Percentiles rank a stretch among this genome's conserved stretches.
These are phyloP conservation scores for Endocalyx cinctus DNA, from an alignment of 2,329 filamentous ascomycete genomes.

Conservation along the genomic window DNA sequence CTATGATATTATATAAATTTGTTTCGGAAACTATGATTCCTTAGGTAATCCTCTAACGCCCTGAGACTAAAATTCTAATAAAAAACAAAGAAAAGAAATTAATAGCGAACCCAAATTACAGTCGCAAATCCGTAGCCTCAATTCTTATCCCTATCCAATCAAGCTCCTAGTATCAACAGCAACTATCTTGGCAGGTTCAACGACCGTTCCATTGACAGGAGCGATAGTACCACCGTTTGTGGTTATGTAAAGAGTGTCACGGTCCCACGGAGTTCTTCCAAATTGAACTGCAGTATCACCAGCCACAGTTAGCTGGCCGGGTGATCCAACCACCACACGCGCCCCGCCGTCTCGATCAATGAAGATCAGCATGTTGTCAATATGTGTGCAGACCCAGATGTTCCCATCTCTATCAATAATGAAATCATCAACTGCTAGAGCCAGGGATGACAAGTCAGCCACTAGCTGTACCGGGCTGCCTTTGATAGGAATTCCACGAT, in stretches of 20 bases:
- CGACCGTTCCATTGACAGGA: slow-evolving; percentile 14
- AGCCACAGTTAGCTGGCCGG: slow-evolving; percentile 6
- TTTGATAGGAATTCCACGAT: slow-evolving; percentile 2
- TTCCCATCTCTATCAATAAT: slow-evolving; percentile 7
- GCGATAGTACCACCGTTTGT: slow-evolving; percentile 7
- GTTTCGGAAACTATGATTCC: too few relatives aligned
- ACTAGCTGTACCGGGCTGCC: slow-evolving; percentile 7
- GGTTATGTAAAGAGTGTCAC: slow-evolving; percentile 10
- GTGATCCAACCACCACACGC: slow-evolving; percentile 3
- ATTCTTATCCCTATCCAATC: too few relatives aligned
- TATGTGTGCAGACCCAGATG: slow-evolving; percentile 11
- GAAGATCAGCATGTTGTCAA: slow-evolving; percentile 7
- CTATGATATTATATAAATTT: too few relatives aligned
- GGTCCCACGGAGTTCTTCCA: slow-evolving; percentile 5
- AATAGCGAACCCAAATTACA: too few relatives aligned
- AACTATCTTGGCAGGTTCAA: slow-evolving; percentile 13
- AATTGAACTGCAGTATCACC: slow-evolving; percentile 7
- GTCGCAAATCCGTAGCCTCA: too few relatives aligned
- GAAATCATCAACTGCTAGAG: slow-evolving; percentile 11
- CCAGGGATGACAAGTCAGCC: slow-evolving; percentile 1
- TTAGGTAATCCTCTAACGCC: too few relatives aligned
- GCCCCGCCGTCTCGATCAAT: slow-evolving; percentile 4
- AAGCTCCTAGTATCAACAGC: slow-evolving; percentile 10
- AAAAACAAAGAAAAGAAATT: too few relatives aligned
- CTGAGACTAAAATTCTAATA: too few relatives aligned